These are phyloP conservation scores for Cryptococcus floricola DNA, from an alignment of 1,284 basidiomycete species.

Conservation along the genomic window DNA sequence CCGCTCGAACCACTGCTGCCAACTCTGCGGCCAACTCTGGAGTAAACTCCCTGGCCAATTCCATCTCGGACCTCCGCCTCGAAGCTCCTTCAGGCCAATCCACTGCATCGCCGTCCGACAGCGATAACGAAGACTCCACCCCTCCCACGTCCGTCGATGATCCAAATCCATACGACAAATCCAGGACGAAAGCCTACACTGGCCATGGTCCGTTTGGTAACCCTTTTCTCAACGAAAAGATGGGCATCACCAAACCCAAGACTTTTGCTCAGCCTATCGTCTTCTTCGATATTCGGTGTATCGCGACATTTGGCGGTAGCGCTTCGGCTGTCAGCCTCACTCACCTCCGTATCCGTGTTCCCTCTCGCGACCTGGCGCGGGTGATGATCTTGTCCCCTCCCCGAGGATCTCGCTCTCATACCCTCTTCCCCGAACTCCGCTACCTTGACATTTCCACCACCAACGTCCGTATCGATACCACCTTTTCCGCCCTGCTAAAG, in stretches of 20 bases:
- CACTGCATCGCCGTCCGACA: slow-evolving; percentile 11
- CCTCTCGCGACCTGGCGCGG: slow-evolving; percentile 42
- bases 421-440: slow-evolving; percentile 38
- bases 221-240: slow-evolving; percentile 39
- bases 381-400: slow-evolving; percentile 32
- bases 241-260: slow-evolving; percentile 39
- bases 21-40: slow-evolving; percentile 14
- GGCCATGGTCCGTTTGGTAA: slow-evolving; percentile 46
- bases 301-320: slow-evolving; percentile 43
- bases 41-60: slow-evolving; percentile 17
- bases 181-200: slow-evolving; percentile 38
- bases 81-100: not conserved
- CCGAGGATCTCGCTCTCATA: not conserved
- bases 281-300: slow-evolving; percentile 49
- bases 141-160: slow-evolving; percentile 35
- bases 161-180: slow-evolving; percentile 9
- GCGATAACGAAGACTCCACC: slow-evolving; percentile 24
- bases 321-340: slow-evolving; percentile 41
- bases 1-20: slow-evolving; percentile 19
- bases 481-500: slow-evolving; percentile 36
- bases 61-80: slow-evolving; percentile 18
- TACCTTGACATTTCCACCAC: slow-evolving; percentile 51
- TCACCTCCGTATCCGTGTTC: slow-evolving; percentile 47
- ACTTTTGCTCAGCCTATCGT: slow-evolving; percentile 51
- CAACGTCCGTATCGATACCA: slow-evolving; percentile 47